These are phyloP conservation scores for Metarhizium guizhouense DNA, from an alignment of 2,329 filamentous ascomycete species.

Conservation along the genomic window DNA sequence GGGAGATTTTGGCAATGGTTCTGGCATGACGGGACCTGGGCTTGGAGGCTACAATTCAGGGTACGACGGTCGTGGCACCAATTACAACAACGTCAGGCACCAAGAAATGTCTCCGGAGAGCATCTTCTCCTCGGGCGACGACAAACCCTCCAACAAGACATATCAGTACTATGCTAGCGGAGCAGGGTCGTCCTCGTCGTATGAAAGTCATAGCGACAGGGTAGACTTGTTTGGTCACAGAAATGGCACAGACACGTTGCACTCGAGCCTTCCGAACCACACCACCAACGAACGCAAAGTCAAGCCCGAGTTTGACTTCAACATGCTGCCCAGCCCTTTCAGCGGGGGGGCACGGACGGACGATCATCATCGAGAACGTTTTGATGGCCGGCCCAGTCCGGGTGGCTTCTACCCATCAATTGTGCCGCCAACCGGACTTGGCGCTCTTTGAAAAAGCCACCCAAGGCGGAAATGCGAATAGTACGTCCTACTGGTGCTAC, in stretches of 20 bases:
- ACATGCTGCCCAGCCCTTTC: conserved; percentile 37
- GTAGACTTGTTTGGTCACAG: conserved; percentile 42
- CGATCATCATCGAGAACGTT: conserved; percentile 33
- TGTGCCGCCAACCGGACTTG: conserved; percentile 34
- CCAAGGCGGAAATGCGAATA: neutral
- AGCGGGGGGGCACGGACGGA: conserved; percentile 21
- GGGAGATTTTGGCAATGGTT: conserved; percentile 18
- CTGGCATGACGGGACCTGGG: conserved; percentile 27
- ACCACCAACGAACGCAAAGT: conserved; percentile 25
- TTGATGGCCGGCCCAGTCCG: conserved; percentile 43
- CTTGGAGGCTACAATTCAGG: conserved; percentile 14
- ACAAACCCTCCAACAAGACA: conserved; percentile 38
- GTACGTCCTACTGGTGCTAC: too few relatives aligned
- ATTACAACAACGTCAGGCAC: conserved; percentile 36
- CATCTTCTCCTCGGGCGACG: conserved; percentile 41
- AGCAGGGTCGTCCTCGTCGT: conserved; percentile 31
- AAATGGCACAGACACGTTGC: conserved; percentile 23
- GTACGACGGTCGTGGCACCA: conserved; percentile 18
- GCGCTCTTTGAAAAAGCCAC: conserved; percentile 29
- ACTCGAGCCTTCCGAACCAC: conserved; percentile 19
- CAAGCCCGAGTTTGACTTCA: conserved; percentile 40
- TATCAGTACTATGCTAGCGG: conserved; percentile 43
- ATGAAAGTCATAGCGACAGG: conserved; percentile 36
- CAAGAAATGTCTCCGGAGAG: conserved; percentile 42
- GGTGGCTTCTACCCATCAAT: conserved; percentile 45